A percentile compares a stretch with the other conserved stretches of the same genome.
Conservation (phyloP, 176 grass and related monocot genomes). For the Coix lacrymajobi region DNA sequence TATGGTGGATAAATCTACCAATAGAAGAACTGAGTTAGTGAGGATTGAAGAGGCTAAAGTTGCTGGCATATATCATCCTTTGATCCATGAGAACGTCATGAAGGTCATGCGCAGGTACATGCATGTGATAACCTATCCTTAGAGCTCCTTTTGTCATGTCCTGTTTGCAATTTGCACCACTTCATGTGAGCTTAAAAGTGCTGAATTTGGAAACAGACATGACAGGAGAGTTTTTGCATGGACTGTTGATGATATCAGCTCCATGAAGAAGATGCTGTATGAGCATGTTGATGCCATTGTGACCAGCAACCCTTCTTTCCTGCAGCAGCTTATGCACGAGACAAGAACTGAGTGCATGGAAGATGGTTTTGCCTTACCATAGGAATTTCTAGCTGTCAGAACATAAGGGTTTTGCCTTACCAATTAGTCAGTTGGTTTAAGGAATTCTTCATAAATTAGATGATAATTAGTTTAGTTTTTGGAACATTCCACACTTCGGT, state of each 20-base stretch:
- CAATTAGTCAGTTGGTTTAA: background rate
- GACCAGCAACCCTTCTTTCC: conserved; percentile 69
- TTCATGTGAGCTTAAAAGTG: background rate
- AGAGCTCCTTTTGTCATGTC: background rate
- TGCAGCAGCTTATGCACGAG: conserved; percentile 72
- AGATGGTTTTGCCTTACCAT: conserved; percentile 65
- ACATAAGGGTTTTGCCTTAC: background rate
- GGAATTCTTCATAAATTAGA: background rate
- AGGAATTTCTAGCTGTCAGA: background rate
- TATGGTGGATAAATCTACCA: conserved; percentile 71
- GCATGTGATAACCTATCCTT: background rate
- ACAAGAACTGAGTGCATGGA: conserved; percentile 59
- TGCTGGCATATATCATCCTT: conserved; percentile 70
- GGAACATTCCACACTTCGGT: background rate
- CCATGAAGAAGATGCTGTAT: conserved; percentile 72
- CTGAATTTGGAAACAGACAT: conserved; percentile 40
- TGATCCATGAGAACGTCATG: conserved; percentile 60
- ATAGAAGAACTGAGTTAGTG: conserved; percentile 49
- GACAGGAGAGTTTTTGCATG: conserved; percentile 80
- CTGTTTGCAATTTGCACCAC: background rate
- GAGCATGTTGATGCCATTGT: conserved; percentile 82
- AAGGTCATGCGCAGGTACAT: conserved; percentile 55
- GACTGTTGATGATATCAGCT: conserved; percentile 77
- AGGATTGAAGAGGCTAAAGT: conserved; percentile 75
- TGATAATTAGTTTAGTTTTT: background rate